Percentiles rank a stretch among this genome's conserved stretches.
Evolutionary conservation across 371 early-diverging fungal species (phyloP).

Genomic region (Conidiobolus coronatus): DNA sequence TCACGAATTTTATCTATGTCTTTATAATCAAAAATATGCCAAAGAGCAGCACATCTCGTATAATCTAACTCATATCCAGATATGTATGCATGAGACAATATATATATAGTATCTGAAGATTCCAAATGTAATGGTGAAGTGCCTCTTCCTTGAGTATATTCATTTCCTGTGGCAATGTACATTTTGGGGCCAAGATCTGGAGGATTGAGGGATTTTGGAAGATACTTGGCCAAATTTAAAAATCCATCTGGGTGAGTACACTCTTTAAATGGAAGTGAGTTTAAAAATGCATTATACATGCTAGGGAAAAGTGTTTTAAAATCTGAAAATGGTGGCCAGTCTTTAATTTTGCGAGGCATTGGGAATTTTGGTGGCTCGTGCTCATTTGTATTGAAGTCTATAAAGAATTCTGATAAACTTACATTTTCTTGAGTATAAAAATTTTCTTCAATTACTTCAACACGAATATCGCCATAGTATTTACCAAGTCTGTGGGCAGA

Average conservation of each 20-base stretch:
- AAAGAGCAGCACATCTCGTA: slow-evolving; percentile 19
- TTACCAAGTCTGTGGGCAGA: too few relatives aligned
- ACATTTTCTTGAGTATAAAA: too few relatives aligned
- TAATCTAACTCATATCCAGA: too few relatives aligned
- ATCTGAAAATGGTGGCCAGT: slow-evolving; percentile 35
- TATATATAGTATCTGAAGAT: slow-evolving; percentile 48
- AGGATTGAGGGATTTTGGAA: slow-evolving; percentile 21
- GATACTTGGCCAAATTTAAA: slow-evolving; percentile 29
- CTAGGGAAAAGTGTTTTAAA: slow-evolving; percentile 21
- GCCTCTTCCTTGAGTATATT: slow-evolving; percentile 10
- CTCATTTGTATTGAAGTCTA: too few relatives aligned
- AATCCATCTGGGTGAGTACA: slow-evolving; percentile 27
- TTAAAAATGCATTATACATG: slow-evolving; percentile 24
- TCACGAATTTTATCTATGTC: slow-evolving; percentile 15
- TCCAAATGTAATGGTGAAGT: slow-evolving; percentile 47
- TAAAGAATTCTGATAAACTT: too few relatives aligned
- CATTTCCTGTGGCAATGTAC: slow-evolving; percentile 31
- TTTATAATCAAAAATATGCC: slow-evolving; percentile 34
- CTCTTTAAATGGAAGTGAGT: slow-evolving; percentile 24
- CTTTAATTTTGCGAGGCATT: slow-evolving; percentile 13
- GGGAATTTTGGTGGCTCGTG: too few relatives aligned
- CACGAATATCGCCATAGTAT: too few relatives aligned
- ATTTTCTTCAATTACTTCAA: too few relatives aligned
- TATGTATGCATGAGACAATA: slow-evolving; percentile 17
- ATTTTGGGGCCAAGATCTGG: slow-evolving; percentile 55